A percentile compares a stretch with the other conserved stretches of the same genome.
Evolutionary conservation across 805 yeast species (phyloP).

Genomic region (Wickerhamiella domercqiae): DNA sequence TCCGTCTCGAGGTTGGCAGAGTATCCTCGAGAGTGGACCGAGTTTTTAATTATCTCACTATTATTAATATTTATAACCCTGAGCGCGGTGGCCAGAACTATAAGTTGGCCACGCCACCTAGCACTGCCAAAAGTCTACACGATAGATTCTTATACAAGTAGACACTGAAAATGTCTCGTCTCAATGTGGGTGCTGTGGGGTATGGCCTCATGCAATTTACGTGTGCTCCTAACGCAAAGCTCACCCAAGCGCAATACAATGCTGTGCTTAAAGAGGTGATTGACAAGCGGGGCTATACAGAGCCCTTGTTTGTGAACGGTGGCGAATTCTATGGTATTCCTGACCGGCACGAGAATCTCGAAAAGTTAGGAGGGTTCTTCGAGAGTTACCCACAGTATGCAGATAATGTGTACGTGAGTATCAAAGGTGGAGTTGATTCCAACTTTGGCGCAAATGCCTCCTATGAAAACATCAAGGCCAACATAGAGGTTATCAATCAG

Average conservation of each 20-base stretch:
- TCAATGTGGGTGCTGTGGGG: slow-evolving; percentile 27
- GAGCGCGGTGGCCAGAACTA: too few relatives aligned
- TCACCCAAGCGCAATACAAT: slow-evolving; percentile 38
- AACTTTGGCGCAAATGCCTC: slow-evolving; percentile 35
- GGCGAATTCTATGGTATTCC: slow-evolving; percentile 66
- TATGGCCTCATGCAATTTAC: slow-evolving; percentile 76
- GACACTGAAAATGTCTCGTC: too few relatives aligned
- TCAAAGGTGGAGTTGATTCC: slow-evolving; percentile 47
- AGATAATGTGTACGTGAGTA: slow-evolving; percentile 40
- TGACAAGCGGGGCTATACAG: slow-evolving; percentile 19
- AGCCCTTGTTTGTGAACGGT: slow-evolving; percentile 45
- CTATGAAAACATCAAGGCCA: slow-evolving; percentile 30
- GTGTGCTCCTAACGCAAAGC: slow-evolving; percentile 40
- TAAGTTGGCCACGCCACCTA: too few relatives aligned
- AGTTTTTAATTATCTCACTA: too few relatives aligned
- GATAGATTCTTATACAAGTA: too few relatives aligned
- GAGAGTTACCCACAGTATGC: slow-evolving; percentile 40
- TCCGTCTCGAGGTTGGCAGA: too few relatives aligned
- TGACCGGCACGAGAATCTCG: slow-evolving; percentile 35
- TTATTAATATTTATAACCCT: too few relatives aligned
- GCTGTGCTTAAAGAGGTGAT: slow-evolving; percentile 39
- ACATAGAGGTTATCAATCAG: slow-evolving; percentile 32
- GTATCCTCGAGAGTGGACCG: too few relatives aligned
- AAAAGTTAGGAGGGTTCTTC: slow-evolving; percentile 42
- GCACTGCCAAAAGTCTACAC: too few relatives aligned